phyloP scores from a whole-genome alignment of 1,284 basidiomycete genomes.

The Heliocybe sulcata region DNA sequence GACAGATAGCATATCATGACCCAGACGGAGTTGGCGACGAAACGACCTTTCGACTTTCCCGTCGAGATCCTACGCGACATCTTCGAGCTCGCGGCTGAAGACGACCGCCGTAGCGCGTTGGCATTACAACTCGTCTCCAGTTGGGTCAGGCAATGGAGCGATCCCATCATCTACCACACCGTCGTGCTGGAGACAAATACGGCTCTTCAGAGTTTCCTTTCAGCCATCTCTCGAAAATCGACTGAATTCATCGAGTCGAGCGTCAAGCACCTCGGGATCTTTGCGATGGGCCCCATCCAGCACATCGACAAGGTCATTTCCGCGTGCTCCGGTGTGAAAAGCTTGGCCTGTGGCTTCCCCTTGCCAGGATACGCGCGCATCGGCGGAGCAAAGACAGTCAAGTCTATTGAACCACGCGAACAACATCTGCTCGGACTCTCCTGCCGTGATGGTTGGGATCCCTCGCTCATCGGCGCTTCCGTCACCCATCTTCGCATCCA shows the following conservation, averaged over 20 bases:
- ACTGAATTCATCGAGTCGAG: constrained; percentile 15
- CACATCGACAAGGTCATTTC: constrained; percentile 24
- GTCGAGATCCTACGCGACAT: constrained; percentile 27
- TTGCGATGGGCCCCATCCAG: constrained; percentile 27
- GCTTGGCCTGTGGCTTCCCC: constrained; percentile 31
- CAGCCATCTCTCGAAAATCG: constrained; percentile 21
- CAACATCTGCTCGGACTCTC: constrained; percentile 29
- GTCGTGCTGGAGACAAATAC: constrained; percentile 27
- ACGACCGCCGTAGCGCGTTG: constrained; percentile 21
- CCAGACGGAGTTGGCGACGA: background rate
- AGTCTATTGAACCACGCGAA: constrained; percentile 19
- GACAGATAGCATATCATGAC: background rate
- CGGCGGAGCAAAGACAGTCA: constrained; percentile 13
- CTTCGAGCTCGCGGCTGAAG: constrained; percentile 25
- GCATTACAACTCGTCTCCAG: constrained; percentile 27
- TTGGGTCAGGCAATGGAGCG: constrained; percentile 23
- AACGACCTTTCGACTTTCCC: constrained; percentile 23
- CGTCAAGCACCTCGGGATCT: constrained; percentile 23
- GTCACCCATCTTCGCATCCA: constrained; percentile 30
- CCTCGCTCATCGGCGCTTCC: constrained; percentile 21
- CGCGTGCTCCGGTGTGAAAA: constrained; percentile 23
- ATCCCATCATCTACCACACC: constrained; percentile 29
- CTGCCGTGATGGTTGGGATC: constrained; percentile 29
- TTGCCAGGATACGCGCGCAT: constrained; percentile 21
- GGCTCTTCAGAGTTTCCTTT: constrained; percentile 23